These are phyloP conservation scores for Spathaspora sp. DNA, from an alignment of 805 yeast species.

Conservation along the genomic window DNA sequence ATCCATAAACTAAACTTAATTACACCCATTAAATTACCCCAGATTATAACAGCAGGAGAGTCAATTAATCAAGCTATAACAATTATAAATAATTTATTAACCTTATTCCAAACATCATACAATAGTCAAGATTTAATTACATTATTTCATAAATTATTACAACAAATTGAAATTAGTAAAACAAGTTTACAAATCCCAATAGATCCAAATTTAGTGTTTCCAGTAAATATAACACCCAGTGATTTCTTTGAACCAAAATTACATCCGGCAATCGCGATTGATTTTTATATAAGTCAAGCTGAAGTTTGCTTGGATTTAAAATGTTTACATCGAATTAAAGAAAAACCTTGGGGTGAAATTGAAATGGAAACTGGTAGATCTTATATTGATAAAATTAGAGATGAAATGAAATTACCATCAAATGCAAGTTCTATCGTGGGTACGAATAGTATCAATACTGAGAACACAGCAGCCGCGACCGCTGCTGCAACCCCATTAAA, in stretches of 20 bases:
- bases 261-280: conserved; percentile 47
- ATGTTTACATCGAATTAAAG: conserved; percentile 45
- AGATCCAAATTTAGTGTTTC: conserved; percentile 54
- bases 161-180: conserved; percentile 31
- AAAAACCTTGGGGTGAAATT: conserved; percentile 61
- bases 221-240: conserved; percentile 43
- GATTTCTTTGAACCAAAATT: conserved; percentile 43
- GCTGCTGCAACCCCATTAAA: conserved; percentile 16
- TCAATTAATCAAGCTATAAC: conserved; percentile 34
- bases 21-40: conserved; percentile 36
- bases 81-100: conserved; percentile 13
- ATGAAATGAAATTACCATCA: conserved; percentile 43
- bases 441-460: not conserved
- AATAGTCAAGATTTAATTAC: conserved; percentile 15
- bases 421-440: not conserved
- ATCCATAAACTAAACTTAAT: conserved; percentile 26
- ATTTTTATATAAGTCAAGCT: conserved; percentile 55
- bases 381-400: conserved; percentile 55
- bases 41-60: conserved; percentile 44
- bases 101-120: not conserved
- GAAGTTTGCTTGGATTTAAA: conserved; percentile 62
- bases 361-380: conserved; percentile 45
- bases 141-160: conserved; percentile 23
- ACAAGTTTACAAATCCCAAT: conserved; percentile 36
- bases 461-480: conserved; percentile 2